Evolutionary conservation across 169 alveolate genomes (phyloP).

Genomic region (Eimeria praecox): DNA sequence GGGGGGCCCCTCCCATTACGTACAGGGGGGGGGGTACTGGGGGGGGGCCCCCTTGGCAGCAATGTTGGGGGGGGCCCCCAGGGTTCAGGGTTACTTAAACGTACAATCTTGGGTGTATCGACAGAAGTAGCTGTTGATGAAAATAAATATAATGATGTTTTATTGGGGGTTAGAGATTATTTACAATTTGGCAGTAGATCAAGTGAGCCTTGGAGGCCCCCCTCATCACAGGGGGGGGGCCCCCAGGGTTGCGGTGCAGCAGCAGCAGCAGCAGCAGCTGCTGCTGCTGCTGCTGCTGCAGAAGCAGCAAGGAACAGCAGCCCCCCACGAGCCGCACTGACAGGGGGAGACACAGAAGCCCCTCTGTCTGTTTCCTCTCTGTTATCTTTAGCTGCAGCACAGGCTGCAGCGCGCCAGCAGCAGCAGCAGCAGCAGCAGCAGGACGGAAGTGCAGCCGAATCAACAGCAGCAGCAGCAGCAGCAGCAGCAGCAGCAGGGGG

Average conservation of each 20-base stretch:
- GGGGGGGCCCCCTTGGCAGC: background rate
- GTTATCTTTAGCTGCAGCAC: conserved; percentile 18
- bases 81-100: background rate
- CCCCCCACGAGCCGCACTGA: background rate
- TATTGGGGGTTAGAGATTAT: conserved; percentile 67
- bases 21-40: background rate
- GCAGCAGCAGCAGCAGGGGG: conserved; percentile 38
- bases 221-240: background rate
- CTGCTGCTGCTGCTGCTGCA: conserved; percentile 8
- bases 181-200: conserved; percentile 78
- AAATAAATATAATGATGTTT: conserved; percentile 74
- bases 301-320: background rate
- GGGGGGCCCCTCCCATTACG: background rate
- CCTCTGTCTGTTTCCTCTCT: conserved; percentile 89
- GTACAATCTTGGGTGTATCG: conserved; percentile 5
- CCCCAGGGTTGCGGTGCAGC: background rate
- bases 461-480: conserved; percentile 6
- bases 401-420: background rate
- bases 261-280: conserved; percentile 26
- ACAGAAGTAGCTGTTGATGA: conserved; percentile 71
- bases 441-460: background rate
- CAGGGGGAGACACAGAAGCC: background rate
- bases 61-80: conserved; percentile 19
- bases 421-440: conserved; percentile 48
- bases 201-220: conserved; percentile 77